Conservation (phyloP, 2,329 filamentous ascomycete genomes). For the Madurella fahalii region DNA sequence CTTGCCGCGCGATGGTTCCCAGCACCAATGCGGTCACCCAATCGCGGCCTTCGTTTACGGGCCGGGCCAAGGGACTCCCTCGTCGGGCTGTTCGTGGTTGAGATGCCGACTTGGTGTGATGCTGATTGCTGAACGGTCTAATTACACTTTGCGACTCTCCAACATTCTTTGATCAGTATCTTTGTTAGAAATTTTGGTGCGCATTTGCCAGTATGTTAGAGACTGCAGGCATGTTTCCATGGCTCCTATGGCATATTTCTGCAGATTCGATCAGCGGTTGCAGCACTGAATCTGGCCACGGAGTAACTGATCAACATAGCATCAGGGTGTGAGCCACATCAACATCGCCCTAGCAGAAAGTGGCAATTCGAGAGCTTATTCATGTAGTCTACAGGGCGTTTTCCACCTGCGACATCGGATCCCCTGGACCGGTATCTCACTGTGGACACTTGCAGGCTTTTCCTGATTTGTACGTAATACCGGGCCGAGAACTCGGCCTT, state of each 20-base stretch:
- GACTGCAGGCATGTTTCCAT: no score
- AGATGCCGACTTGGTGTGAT: not conserved
- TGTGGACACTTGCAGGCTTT: not conserved
- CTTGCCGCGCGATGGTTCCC: constrained; percentile 35
- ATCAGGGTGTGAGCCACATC: no score
- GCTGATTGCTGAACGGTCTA: not conserved
- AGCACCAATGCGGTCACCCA: constrained; percentile 26
- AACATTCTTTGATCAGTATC: no score
- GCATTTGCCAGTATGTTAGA: no score
- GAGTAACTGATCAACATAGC: no score
- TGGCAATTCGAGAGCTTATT: not conserved
- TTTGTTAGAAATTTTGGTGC: no score
- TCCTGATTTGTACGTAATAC: not conserved
- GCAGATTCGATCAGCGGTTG: no score
- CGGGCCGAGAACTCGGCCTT: not conserved
- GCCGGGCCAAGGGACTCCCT: constrained; percentile 12
- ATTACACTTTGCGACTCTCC: not conserved
- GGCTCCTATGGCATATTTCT: no score
- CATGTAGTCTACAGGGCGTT: not conserved
- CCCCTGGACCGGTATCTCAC: not conserved
- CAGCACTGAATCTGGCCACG: no score
- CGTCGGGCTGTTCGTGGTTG: constrained; percentile 18
- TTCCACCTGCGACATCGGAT: not conserved
- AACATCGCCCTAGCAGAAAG: no score
- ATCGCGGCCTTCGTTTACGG: not conserved